A percentile compares a stretch with the other conserved stretches of the same genome.
phyloP scores from a whole-genome alignment of 495 filamentous ascomycete species.

The Aspergillus biplanus region DNA sequence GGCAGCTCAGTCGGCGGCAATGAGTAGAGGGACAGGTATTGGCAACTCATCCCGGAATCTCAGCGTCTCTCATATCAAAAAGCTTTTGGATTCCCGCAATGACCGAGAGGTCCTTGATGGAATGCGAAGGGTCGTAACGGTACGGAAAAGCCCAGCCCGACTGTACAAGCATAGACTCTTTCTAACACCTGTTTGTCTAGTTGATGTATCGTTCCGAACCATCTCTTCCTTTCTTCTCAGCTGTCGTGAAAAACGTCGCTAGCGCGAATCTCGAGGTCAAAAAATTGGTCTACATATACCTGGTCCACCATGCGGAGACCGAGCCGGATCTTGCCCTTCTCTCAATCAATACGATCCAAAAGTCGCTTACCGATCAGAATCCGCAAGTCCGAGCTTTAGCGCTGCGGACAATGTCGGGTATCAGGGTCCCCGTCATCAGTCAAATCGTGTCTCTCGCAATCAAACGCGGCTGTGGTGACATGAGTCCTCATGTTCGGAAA shows the following conservation, averaged over 20 bases:
- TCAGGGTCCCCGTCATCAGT: conserved; percentile 95
- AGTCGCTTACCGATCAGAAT: conserved; percentile 89
- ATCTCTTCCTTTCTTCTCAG: conserved; percentile 86
- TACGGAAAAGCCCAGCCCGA: conserved; percentile 46
- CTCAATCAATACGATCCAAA: conserved; percentile 98
- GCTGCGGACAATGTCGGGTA: conserved; percentile 92
- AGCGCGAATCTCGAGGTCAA: conserved; percentile 90
- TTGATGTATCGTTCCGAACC: conserved; percentile 90
- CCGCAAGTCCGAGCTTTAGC: conserved; percentile 90
- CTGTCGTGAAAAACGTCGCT: conserved; percentile 94
- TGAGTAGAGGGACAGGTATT: conserved; percentile 43
- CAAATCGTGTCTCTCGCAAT: conserved; percentile 97
- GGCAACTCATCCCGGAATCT: conserved; percentile 49
- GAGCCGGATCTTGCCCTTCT: conserved; percentile 94
- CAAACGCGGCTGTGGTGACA: conserved; percentile 87
- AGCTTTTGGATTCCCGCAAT: conserved; percentile 89
- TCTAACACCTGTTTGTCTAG: conserved; percentile 49
- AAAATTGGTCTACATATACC: conserved; percentile 97
- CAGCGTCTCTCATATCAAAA: conserved; percentile 75
- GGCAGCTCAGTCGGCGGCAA: conserved; percentile 81
- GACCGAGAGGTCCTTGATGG: conserved; percentile 93
- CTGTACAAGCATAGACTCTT: conserved; percentile 11
- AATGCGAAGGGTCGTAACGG: conserved; percentile 84
- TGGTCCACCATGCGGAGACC: conserved; percentile 91
- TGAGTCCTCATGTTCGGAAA: conserved; percentile 91